Evolutionary conservation across 768 basidiomycete genomes (phyloP).

Genomic region (Mycena indigotica): DNA sequence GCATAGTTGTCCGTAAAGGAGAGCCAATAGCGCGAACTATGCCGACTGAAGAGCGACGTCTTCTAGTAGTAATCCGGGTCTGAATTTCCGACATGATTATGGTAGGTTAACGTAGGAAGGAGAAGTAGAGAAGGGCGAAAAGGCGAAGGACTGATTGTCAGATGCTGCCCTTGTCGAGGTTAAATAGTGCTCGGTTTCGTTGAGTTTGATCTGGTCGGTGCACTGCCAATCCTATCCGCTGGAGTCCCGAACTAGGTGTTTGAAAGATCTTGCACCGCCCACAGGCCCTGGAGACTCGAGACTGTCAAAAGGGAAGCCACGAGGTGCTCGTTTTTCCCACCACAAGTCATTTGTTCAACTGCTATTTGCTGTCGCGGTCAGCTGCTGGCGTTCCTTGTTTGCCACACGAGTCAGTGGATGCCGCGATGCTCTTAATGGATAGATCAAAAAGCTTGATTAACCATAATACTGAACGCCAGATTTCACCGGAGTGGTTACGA

Average conservation of each 20-base stretch:
- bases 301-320: not conserved
- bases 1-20: slow-evolving; percentile 21
- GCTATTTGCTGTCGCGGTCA: too few species aligned
- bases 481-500: not conserved
- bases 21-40: slow-evolving; percentile 18
- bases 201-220: not conserved
- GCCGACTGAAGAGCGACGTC: slow-evolving; percentile 16
- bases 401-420: not conserved
- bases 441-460: not conserved
- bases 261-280: not conserved
- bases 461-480: not conserved
- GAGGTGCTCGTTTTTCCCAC: too few species aligned
- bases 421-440: not conserved
- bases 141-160: slow-evolving; percentile 3
- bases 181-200: slow-evolving; percentile 1
- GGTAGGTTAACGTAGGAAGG: slow-evolving; percentile 4
- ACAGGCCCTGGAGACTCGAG: not conserved
- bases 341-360: not conserved
- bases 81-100: slow-evolving; percentile 22
- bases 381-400: not conserved
- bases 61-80: slow-evolving; percentile 14
- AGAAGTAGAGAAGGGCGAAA: slow-evolving; percentile 2
- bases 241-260: not conserved
- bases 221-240: not conserved
- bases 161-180: slow-evolving; percentile 1